Evolutionary conservation across 2,329 filamentous ascomycete genomes (phyloP), one percentile per base, ranked within the genome.

Genomic region (Ambrosiella beaveri): DNA sequence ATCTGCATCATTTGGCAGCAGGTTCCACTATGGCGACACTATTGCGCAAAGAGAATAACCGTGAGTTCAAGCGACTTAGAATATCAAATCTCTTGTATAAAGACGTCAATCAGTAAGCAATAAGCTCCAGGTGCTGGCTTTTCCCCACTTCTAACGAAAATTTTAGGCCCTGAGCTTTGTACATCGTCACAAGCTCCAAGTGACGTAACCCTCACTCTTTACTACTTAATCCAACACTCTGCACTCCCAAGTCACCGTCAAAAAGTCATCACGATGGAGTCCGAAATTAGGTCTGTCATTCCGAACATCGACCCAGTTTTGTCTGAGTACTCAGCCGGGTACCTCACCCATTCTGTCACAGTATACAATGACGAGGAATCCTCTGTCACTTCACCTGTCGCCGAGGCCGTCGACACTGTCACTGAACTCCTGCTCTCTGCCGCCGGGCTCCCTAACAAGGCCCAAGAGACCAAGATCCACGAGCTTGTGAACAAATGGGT

Each of bases 301-400:
- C 89, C 89, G 62, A 85, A 86, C 67, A 87, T 96, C 64, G 90
- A 96, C 71, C 87, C 85, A 60, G 78, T 95, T 62, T 76, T 96
- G 64, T 90, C 88, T 54, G 87, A 95, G 72, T 96, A 95, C 71
- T 93, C 89, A 49, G 87, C 88, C 63, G 93, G 93, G 59, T 98
- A 97, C 69, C 77, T 98, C 65, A 89, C 83, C 66, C 91, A 98
- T 76, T 93, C 93, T 54, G 93, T 90, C 53, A 90, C 84, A 63
- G 77, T 86, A 56, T 95, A 86, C 76, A 80, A 83, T 56, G 89
- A 94, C 63, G 76, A 81, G 56, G 88, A 94, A 63, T 67, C 79
- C 44, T 75, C 79, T 62, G 82, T 74, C n/a, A 73, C 78, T 58
- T 88, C 86, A 3, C 90, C 90, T 9, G 75, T 98, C 60, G 78